Evolutionary conservation across 2,329 filamentous ascomycete species (phyloP).

Genomic region (Nemania bipapillata): DNA sequence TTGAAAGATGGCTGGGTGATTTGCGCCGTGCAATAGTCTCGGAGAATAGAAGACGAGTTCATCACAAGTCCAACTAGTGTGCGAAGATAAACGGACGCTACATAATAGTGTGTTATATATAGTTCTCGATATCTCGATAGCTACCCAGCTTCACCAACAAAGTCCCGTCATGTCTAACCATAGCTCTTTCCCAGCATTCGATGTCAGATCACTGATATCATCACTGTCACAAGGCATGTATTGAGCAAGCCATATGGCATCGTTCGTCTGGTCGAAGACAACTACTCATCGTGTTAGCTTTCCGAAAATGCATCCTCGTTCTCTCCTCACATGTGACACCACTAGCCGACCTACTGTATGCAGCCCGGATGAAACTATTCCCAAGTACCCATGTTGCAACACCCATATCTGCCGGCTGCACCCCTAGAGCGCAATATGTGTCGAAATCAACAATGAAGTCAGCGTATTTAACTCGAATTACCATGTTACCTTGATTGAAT

Average conservation of each 20-base stretch:
- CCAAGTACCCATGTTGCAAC: constrained; percentile 53
- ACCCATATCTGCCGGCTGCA: constrained; percentile 52
- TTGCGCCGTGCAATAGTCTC: not conserved
- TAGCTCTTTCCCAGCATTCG: constrained; percentile 48
- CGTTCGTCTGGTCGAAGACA: constrained; percentile 55
- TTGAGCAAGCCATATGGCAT: constrained; percentile 55
- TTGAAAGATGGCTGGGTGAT: not conserved
- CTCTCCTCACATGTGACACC: not conserved
- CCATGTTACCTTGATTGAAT: constrained; percentile 56
- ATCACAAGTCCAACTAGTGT: not conserved
- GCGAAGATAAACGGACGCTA: not conserved
- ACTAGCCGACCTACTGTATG: constrained; percentile 51
- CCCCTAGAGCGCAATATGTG: constrained; percentile 52
- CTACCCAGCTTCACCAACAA: constrained; percentile 42
- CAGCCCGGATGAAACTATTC: constrained; percentile 54
- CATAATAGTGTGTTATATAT: not conserved
- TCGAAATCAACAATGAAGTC: constrained; percentile 57
- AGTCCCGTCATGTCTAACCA: constrained; percentile 49
- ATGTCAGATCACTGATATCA: constrained; percentile 51
- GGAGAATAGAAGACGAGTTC: not conserved
- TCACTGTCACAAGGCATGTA: constrained; percentile 54
- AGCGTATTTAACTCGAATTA: constrained; percentile 58
- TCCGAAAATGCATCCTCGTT: not conserved
- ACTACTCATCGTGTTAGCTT: constrained; percentile 45
- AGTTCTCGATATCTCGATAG: not conserved